Evolutionary conservation across 257 asterid species (phyloP).

Genomic region (Euphrasia confusa): DNA sequence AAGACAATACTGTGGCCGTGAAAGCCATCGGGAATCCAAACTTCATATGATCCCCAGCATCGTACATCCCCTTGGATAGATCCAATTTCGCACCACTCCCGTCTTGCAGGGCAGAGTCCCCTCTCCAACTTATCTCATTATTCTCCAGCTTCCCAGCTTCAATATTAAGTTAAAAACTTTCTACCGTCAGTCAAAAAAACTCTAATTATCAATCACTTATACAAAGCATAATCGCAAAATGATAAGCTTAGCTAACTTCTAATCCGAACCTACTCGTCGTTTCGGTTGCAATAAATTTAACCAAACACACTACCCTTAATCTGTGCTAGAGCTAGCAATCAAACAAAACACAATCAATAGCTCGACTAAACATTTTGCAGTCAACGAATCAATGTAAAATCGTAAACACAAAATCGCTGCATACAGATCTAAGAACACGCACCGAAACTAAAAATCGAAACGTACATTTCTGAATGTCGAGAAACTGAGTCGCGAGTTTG

Average conservation of each 20-base stretch:
- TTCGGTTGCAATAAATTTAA: neutral
- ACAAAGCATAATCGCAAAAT: neutral
- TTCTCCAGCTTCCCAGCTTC: conserved; percentile 82
- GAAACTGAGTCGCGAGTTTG: conserved; percentile 71
- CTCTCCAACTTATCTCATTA: conserved; percentile 76
- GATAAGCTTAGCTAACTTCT: no score
- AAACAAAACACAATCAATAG: neutral
- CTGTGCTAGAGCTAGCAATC: neutral
- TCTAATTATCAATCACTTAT: neutral
- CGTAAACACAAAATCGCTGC: neutral
- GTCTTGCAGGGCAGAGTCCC: conserved; percentile 73
- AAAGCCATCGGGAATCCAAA: conserved; percentile 94
- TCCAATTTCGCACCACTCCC: conserved; percentile 74
- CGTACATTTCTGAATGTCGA: conserved; percentile 79
- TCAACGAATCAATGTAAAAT: neutral
- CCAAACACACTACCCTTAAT: no score
- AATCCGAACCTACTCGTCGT: no score
- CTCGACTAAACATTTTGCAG: neutral
- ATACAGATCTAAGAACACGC: conserved; percentile 23
- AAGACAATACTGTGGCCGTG: conserved; percentile 89
- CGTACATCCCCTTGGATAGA: conserved; percentile 92
- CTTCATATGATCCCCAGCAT: conserved; percentile 96
- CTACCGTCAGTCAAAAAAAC: conserved; percentile 17
- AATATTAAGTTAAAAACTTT: conserved; percentile 20
- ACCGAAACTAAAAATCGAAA: conserved; percentile 12